Evolutionary conservation across 1,284 basidiomycete species (phyloP).

Genomic region (Trametes pubescens): DNA sequence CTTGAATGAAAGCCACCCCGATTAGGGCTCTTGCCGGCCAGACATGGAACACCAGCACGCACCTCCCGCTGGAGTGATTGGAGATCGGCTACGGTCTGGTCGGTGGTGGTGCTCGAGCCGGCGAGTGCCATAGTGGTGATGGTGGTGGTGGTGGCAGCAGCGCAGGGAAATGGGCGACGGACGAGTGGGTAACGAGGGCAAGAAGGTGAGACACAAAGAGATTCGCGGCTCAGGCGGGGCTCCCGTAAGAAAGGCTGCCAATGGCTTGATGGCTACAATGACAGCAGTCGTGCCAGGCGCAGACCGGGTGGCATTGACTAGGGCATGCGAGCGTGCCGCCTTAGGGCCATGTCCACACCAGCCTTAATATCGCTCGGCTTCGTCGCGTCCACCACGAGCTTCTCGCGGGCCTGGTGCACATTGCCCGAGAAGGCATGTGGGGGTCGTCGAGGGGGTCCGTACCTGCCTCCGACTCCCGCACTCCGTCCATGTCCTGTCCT

Average conservation of each 20-base stretch:
- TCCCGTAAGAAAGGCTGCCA: not conserved
- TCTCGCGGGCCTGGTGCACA: slow-evolving; percentile 12
- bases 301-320: not conserved
- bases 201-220: not conserved
- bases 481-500: not conserved
- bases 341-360: not conserved
- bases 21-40: not conserved
- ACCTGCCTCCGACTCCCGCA: not conserved
- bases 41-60: not conserved
- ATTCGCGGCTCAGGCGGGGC: not conserved
- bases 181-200: not conserved
- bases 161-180: no score
- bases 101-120: not conserved
- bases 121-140: not conserved
- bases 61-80: slow-evolving; percentile 30
- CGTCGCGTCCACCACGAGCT: not conserved
- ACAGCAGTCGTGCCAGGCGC: not conserved
- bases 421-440: slow-evolving; percentile 21
- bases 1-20: slow-evolving; percentile 22
- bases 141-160: not conserved
- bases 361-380: not conserved
- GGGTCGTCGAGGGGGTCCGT: slow-evolving; percentile 12
- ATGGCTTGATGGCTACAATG: slow-evolving; percentile 2
- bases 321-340: not conserved
- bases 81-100: slow-evolving; percentile 8